Evolutionary conservation across 768 basidiomycete species (phyloP), one percentile per base, ranked within the genome.

Genomic region (Grammothele lineata): DNA sequence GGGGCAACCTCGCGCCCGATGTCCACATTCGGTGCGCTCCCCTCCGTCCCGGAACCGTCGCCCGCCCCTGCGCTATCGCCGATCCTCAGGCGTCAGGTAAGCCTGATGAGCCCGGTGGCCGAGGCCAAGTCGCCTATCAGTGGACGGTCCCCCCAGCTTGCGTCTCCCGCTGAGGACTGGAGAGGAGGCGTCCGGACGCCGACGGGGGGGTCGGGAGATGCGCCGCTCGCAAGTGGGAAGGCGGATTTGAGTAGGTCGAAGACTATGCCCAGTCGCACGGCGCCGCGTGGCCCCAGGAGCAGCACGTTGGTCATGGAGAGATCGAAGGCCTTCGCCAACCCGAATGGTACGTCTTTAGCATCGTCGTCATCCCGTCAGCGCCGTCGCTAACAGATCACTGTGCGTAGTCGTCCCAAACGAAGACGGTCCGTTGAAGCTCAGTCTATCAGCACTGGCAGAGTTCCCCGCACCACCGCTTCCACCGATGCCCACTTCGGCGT

Each of bases 401-500:
- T n/a, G 8, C 12, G 15, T 15, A 18, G 18, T 34, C 10, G 33
- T 47, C 18, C 37, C 34, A n/a, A 45, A 45, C 7, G 49, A 39
- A 23, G 53, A 50, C 15, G 19, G 47, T 17, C 40, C 48, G 6
- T 23, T 45, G 24, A 41, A 47, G 33, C 33, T 58, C 11, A 44
- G 42, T 15, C 63, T 62, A 54, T 61, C 67, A 18, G 61, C 67
- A 15, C 51, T 72, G 35, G 53, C 64, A 10, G 60, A 66, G 46
- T 71, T 75, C 57, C 62, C 70, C n/a, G 52, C 37, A 19, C 51
- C 56, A 12, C 57, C 56, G 14, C 49, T 45, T 40, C 58, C 55
- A 41, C 50, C 52, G 26, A 36, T 57, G 18, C 53, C 59, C 15
- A n/a, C 35, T 22, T 34, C 42, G 9, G 32, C 32, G 7, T 42